phyloP scores from a whole-genome alignment of 1,284 basidiomycete species.

The Moniliophthora roreri region DNA sequence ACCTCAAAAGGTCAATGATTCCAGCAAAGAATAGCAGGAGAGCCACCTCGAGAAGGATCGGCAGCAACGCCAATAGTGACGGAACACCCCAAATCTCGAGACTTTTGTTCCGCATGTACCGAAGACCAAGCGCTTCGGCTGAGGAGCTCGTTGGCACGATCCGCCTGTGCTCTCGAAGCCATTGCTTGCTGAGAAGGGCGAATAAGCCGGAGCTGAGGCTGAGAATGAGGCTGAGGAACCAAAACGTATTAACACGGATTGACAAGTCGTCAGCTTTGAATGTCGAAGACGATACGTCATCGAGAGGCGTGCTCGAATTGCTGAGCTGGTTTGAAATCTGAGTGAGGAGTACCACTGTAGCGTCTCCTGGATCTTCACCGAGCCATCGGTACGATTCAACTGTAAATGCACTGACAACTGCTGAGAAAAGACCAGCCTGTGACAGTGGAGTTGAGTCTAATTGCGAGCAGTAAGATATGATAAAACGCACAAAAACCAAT shows the following conservation, averaged over 20 bases:
- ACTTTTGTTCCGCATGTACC: conserved; percentile 6
- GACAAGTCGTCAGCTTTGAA: no score
- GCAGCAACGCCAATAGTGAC: conserved; percentile 1
- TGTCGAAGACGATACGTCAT: no score
- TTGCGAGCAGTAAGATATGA: not conserved
- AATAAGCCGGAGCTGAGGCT: conserved; percentile 2
- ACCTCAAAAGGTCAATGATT: conserved; percentile 4
- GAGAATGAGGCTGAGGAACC: conserved; percentile 13
- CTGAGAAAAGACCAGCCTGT: conserved; percentile 6
- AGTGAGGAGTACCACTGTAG: not conserved
- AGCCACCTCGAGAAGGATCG: conserved; percentile 7
- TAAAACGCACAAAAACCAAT: not conserved
- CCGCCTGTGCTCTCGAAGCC: conserved; percentile 11
- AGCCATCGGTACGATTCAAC: conserved; percentile 7
- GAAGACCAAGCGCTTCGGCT: not conserved
- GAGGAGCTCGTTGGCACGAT: not conserved
- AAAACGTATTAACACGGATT: conserved; percentile 8
- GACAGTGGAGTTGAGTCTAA: not conserved
- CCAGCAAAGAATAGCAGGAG: conserved; percentile 10
- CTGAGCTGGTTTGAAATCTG: conserved; percentile 6
- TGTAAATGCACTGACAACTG: conserved; percentile 5
- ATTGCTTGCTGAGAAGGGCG: conserved; percentile 13
- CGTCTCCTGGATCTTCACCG: not conserved
- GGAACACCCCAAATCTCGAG: conserved; percentile 7
- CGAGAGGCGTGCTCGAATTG: not conserved